Evolutionary conservation across 2,329 filamentous ascomycete species (phyloP).

Genomic region (Sporothrix variecibatus): DNA sequence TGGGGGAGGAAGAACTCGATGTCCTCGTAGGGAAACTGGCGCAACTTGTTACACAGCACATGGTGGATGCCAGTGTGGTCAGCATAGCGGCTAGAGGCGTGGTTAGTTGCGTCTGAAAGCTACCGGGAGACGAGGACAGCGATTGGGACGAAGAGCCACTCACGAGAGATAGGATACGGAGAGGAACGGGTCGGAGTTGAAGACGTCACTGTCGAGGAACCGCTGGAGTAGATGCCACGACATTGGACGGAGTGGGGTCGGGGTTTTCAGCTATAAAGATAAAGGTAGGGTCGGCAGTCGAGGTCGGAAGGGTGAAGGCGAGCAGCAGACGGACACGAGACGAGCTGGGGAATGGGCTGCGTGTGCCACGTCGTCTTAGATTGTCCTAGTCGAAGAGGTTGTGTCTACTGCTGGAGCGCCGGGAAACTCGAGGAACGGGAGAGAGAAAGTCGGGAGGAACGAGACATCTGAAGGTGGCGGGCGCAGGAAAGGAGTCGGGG

Average conservation of each 20-base stretch:
- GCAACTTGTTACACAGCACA: constrained; percentile 84
- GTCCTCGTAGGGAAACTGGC: constrained; percentile 86
- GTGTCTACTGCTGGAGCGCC: constrained; percentile 26
- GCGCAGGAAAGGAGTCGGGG: not conserved
- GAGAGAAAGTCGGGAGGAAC: constrained; percentile 22
- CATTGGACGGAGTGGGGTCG: constrained; percentile 46
- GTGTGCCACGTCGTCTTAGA: not conserved
- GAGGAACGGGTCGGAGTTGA: constrained; percentile 87
- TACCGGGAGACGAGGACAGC: not conserved
- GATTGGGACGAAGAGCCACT: constrained; percentile 35
- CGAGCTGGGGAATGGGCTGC: not conserved
- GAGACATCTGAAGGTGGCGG: constrained; percentile 30
- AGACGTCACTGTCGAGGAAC: constrained; percentile 92
- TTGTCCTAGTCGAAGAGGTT: not conserved
- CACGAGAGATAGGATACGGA: constrained; percentile 87
- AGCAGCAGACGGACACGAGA: not conserved
- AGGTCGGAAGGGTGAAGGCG: not conserved
- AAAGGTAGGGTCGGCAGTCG: not conserved
- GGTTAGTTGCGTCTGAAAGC: not conserved
- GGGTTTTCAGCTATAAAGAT: not conserved
- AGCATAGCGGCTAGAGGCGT: constrained; percentile 69
- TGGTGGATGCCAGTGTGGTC: constrained; percentile 90
- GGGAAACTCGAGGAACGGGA: constrained; percentile 13
- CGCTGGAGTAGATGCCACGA: constrained; percentile 87
- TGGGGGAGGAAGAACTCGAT: constrained; percentile 91